These are phyloP conservation scores for Yamadazyma endophytica DNA, from an alignment of 805 yeast species.

Conservation along the genomic window DNA sequence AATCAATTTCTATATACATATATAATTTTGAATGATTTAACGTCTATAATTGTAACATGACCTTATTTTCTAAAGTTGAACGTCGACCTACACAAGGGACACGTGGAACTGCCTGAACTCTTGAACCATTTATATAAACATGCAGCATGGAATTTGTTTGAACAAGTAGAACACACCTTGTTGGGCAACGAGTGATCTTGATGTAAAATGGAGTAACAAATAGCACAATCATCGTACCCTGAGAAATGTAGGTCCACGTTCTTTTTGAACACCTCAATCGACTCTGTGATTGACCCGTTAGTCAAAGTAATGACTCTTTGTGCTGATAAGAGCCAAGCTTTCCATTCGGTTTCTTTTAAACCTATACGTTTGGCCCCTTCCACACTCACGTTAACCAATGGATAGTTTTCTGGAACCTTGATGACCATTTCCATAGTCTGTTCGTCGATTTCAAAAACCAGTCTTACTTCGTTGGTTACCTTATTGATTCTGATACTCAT, in stretches of 20 bases:
- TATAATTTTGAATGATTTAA: not conserved
- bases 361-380: constrained; percentile 80
- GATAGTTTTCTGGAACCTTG: constrained; percentile 69
- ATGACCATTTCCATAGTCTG: constrained; percentile 79
- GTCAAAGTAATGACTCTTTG: constrained; percentile 75
- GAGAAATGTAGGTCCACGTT: constrained; percentile 83
- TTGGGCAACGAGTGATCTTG: constrained; percentile 89
- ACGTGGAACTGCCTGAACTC: constrained; percentile 85
- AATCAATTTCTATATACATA: not conserved
- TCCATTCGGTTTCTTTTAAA: constrained; percentile 88
- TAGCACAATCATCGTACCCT: constrained; percentile 95
- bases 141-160: constrained; percentile 91
- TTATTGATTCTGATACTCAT: constrained; percentile 60
- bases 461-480: constrained; percentile 62
- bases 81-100: constrained; percentile 86
- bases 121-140: constrained; percentile 97
- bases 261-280: constrained; percentile 62
- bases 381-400: constrained; percentile 70
- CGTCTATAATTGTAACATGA: too few species aligned
- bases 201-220: constrained; percentile 89
- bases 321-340: constrained; percentile 90
- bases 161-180: constrained; percentile 84
- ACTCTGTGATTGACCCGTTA: constrained; percentile 66
- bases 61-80: constrained; percentile 41
- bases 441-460: constrained; percentile 77